Evolutionary conservation across 1,284 basidiomycete species (phyloP).

Genomic region (Phaffia rhodozyma): DNA sequence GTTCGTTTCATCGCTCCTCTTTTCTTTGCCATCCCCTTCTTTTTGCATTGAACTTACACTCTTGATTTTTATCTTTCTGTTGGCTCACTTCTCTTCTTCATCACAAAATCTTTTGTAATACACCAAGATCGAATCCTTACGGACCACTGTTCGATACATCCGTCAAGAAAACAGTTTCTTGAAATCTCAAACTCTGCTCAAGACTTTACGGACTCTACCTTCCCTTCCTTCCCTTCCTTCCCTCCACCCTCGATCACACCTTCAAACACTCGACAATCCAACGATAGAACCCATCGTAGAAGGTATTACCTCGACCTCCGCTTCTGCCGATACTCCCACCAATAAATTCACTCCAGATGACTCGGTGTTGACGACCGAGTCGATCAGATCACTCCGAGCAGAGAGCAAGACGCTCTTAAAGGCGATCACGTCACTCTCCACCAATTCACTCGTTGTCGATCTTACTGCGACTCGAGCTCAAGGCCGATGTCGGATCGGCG

Average conservation of each 20-base stretch:
- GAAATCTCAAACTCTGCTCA: conserved; percentile 74
- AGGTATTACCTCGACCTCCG: background rate
- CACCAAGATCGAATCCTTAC: conserved; percentile 69
- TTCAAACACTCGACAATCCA: background rate
- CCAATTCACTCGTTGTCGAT: conserved; percentile 68
- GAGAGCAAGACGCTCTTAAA: conserved; percentile 71
- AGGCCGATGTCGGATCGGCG: too few species aligned
- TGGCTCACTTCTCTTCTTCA: background rate
- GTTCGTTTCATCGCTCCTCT: conserved; percentile 34
- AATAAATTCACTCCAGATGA: background rate
- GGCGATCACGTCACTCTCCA: conserved; percentile 68
- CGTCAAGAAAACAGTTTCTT: conserved; percentile 84
- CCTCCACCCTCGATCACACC: conserved; percentile 1
- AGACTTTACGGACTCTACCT: conserved; percentile 63
- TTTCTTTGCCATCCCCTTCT: conserved; percentile 5
- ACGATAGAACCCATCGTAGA: conserved; percentile 3
- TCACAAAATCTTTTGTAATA: conserved; percentile 18
- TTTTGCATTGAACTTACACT: background rate
- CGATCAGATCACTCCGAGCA: conserved; percentile 44
- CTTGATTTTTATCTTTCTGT: too few species aligned
- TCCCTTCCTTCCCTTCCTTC: conserved; percentile 37
- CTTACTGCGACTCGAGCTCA: conserved; percentile 39
- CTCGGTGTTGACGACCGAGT: background rate
- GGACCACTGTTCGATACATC: conserved; percentile 75
- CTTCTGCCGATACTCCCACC: background rate